Evolutionary conservation across 257 asterid genomes (phyloP), one percentile per base, ranked within the genome.

Genomic region (Solanum microdontum): DNA sequence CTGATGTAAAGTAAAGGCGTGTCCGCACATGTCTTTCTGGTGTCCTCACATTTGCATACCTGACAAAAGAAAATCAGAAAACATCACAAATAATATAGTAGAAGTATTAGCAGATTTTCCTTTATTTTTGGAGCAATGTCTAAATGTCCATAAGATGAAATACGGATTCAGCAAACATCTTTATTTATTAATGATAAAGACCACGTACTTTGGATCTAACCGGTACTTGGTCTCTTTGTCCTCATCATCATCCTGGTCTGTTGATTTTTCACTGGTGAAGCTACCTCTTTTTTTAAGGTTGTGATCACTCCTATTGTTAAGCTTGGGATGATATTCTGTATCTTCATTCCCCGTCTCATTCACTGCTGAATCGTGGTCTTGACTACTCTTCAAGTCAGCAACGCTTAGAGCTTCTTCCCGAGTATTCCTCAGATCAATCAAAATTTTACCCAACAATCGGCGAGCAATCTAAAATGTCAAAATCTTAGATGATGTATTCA

Each of bases 21-120:
- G 98, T 96, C 86, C 99, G 92, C 88, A 96, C 99, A 84, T 96
- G 98, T 83, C 99, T 94, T 60, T 96, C 98, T 45, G 99, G 99
- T 75, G 98, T 94, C 89, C 89, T 92, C 84, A 96, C 99, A 37
- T 96, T 96, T 21, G 99, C 99, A 89, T 96, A 96, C 89, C 99
- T 96, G 90, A 48, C 75, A 87, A 73, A 89, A 68, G 80, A 40
- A 45, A 87, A 85, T 62, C 43, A 80, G 15, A 14, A 26, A 43
- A 79, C 26, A 45, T 79, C 26, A 79, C 7, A 19, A 43, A 80
- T 80, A 80, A 8, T 45, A 28, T 7, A 79, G 4, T 5, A 26
- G 66, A 43, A 26, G 85, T 45, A 21, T 80, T 45, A 45, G 40
- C 26, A 79, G 39, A 79, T 43, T 28, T 79, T 79, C 66, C 68